These are phyloP conservation scores for Mycena leptocephala DNA, from an alignment of 768 basidiomycete genomes.

Conservation along the genomic window DNA sequence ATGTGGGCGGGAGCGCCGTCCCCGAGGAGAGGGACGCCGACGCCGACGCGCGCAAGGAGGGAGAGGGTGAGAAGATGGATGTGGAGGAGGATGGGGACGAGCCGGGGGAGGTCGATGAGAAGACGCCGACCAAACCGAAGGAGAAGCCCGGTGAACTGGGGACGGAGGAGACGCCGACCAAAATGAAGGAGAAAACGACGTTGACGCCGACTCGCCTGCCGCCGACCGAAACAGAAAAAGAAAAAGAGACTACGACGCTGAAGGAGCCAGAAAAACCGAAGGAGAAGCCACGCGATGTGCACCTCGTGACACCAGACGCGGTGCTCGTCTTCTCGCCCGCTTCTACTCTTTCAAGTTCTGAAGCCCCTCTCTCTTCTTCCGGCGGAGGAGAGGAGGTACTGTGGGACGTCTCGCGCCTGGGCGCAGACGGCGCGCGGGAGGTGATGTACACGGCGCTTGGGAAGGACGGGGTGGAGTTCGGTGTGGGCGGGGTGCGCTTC, in stretches of 20 bases:
- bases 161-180: not conserved
- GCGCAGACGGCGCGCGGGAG: not conserved
- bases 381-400: not conserved
- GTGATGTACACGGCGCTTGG: constrained; percentile 17
- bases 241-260: no score
- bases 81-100: no score
- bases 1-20: not conserved
- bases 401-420: constrained; percentile 18
- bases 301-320: constrained; percentile 12
- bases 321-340: constrained; percentile 2
- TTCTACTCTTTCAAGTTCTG: not conserved
- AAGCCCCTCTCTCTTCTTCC: no score
- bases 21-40: not conserved
- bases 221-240: not conserved
- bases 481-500: constrained; percentile 13
- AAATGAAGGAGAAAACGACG: not conserved
- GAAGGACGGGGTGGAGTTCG: constrained; percentile 21
- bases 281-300: constrained; percentile 15
- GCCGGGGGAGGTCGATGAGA: not conserved
- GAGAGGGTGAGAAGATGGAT: not conserved
- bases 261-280: no score
- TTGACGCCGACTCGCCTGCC: no score
- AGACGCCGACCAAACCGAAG: no score
- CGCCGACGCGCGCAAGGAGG: no score
- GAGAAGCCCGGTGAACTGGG: no score